phyloP scores from a whole-genome alignment of 1,284 basidiomycete species.

The Taiwanofungus camphoratus region DNA sequence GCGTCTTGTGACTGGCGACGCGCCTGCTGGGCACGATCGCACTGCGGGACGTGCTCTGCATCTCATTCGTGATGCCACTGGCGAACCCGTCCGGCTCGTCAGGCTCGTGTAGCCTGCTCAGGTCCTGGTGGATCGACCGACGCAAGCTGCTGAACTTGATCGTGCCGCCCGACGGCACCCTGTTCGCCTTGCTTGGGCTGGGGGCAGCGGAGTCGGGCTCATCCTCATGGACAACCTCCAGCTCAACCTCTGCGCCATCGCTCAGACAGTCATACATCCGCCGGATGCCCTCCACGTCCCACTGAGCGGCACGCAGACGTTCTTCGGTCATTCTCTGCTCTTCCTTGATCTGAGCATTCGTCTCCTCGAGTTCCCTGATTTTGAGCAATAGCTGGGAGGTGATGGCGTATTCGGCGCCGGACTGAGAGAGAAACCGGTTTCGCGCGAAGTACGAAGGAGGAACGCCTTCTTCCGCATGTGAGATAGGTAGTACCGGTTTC shows the following conservation, averaged over 20 bases:
- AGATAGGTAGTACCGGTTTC: background rate
- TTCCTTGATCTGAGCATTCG: slow-evolving; percentile 64
- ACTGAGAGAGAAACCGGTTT: slow-evolving; percentile 1
- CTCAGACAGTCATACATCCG: slow-evolving; percentile 67
- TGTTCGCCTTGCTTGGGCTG: slow-evolving; percentile 4
- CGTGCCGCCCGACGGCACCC: slow-evolving; percentile 22
- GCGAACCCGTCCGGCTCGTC: slow-evolving; percentile 24
- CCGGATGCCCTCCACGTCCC: slow-evolving; percentile 65
- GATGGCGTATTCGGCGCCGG: slow-evolving; percentile 43
- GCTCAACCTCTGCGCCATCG: slow-evolving; percentile 45
- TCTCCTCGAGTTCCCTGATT: slow-evolving; percentile 72
- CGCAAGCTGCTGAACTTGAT: slow-evolving; percentile 42
- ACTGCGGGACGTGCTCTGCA: slow-evolving; percentile 31
- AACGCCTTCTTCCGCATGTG: background rate
- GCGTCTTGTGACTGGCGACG: slow-evolving; percentile 26
- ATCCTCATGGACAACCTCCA: slow-evolving; percentile 36
- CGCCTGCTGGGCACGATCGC: slow-evolving; percentile 5
- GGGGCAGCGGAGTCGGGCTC: slow-evolving; percentile 15
- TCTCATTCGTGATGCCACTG: slow-evolving; percentile 26
- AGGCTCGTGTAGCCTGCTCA: slow-evolving; percentile 19
- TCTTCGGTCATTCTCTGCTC: slow-evolving; percentile 59
- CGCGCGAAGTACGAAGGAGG: background rate
- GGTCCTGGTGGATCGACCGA: slow-evolving; percentile 30
- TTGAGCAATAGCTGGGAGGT: slow-evolving; percentile 71
- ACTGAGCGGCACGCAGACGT: slow-evolving; percentile 60